Base-by-base conservation (phyloP, 208 protist species). In the Strigomonas culicis region DNA sequence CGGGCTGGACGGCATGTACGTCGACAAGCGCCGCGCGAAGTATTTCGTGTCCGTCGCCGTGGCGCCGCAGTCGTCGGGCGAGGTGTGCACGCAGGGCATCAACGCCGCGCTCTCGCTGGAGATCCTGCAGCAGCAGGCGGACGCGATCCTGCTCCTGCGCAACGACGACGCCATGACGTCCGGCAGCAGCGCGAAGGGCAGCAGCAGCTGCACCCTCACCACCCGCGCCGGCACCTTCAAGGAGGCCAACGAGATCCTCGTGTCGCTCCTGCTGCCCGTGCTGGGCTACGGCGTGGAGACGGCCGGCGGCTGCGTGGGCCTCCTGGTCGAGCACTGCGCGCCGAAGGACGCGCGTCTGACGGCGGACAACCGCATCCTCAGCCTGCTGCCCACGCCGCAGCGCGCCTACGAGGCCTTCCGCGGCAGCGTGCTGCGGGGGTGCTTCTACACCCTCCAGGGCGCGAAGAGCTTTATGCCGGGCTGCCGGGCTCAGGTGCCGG, bases 171-270 rank as follows among this genome's bases (percentile, higher is more conserved):
- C 66, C 15, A 65, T 90, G 65, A 51, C 39, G 19, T 21, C 52
- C 4, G 25, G 22, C 51, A 39, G 47, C 4, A 24, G 4, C 30
- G 57, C 60, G 19, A 53, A 4, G 1, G 55, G 63, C 17, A 72
- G 59, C 63, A 80, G 72, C 56, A 67, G 69, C 7, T 70, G 64
- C 39, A 55, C 60, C 1, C 70, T 66, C 10, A 61, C 28, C 60
- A 44, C 55, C 15, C 72, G 74, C 3, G 93, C 86, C 66, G 46
- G 70, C 21, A 93, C 90, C 17, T 95, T 93, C 68, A 80, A 82
- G 52, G 82, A 93, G 66, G 81, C 75, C 2, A 95, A 95, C 58
- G 86, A 93, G 73, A 74, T 91, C 4, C 75, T 95, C 22, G 79
- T 92, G 2, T 70, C 84, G 30, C 51, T 90, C 44, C 63, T 95